Conservation (phyloP, 208 protist genomes). For the Trypanosoma congolense region DNA sequence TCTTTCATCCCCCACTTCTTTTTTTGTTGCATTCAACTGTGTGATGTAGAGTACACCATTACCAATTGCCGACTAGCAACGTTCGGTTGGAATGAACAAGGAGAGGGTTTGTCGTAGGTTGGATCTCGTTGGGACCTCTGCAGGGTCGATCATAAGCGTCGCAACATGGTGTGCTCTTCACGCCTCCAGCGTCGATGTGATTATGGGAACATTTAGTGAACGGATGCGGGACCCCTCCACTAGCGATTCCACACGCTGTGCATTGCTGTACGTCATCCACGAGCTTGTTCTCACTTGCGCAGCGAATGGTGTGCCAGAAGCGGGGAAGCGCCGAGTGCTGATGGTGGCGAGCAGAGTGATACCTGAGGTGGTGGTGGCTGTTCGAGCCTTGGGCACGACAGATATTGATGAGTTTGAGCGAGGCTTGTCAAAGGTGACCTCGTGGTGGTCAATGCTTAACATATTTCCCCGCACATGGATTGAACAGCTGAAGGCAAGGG, state of each 20-base stretch:
- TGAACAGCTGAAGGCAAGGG: constrained; percentile 32
- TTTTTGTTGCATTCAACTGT: background rate
- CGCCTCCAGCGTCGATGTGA: constrained; percentile 58
- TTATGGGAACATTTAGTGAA: constrained; percentile 53
- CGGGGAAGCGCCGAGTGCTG: constrained; percentile 51
- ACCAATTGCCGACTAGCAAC: too few relatives aligned
- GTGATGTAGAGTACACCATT: constrained; percentile 8
- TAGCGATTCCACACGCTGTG: constrained; percentile 36
- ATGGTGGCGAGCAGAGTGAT: constrained; percentile 46
- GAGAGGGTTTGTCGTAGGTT: constrained; percentile 58
- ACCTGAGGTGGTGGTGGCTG: constrained; percentile 38
- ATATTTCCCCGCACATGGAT: constrained; percentile 80
- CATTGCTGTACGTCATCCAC: constrained; percentile 79
- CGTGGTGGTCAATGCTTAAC: constrained; percentile 72
- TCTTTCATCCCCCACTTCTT: background rate
- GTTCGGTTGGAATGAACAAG: constrained; percentile 40
- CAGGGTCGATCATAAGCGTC: constrained; percentile 73
- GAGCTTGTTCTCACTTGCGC: constrained; percentile 79
- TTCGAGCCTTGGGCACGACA: constrained; percentile 19
- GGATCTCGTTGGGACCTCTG: constrained; percentile 62
- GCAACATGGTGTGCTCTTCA: constrained; percentile 87
- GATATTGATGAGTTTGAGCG: constrained; percentile 34
- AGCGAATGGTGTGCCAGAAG: constrained; percentile 53
- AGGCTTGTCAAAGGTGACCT: constrained; percentile 45
- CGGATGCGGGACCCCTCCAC: constrained; percentile 46